Conservation (phyloP, 2,329 filamentous ascomycete species). For the Anthostomella pinea region DNA sequence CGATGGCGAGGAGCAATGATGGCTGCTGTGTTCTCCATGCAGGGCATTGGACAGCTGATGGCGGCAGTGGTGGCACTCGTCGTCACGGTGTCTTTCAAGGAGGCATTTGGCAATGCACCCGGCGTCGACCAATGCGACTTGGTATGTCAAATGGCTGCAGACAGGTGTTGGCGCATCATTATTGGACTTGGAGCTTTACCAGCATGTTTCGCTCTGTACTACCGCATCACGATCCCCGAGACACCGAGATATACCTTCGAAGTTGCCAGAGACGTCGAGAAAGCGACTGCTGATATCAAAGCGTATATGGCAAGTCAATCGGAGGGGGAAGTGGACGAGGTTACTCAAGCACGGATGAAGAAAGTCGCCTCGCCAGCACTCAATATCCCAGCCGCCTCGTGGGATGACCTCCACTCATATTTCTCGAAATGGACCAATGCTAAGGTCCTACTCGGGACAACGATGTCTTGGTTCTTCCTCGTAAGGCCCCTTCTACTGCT, state of each 20-base stretch:
- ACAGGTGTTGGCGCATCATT: constrained; percentile 79
- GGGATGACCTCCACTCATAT: constrained; percentile 63
- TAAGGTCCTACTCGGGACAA: constrained; percentile 71
- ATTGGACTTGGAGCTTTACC: constrained; percentile 77
- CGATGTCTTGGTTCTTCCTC: constrained; percentile 78
- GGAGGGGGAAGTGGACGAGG: constrained; percentile 46
- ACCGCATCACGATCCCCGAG: constrained; percentile 81
- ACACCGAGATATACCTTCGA: constrained; percentile 83
- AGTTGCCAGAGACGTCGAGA: constrained; percentile 70
- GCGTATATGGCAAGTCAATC: constrained; percentile 51
- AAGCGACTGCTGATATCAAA: constrained; percentile 70
- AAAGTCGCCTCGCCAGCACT: constrained; percentile 51
- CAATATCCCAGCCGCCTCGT: constrained; percentile 66
- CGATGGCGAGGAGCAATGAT: constrained; percentile 83
- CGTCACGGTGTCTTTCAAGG: constrained; percentile 62
- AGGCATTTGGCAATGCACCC: constrained; percentile 42
- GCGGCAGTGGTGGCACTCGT: constrained; percentile 70
- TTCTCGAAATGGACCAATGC: constrained; percentile 68
- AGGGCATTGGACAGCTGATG: constrained; percentile 74
- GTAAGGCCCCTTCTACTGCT: too few species aligned
- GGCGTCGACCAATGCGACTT: constrained; percentile 51
- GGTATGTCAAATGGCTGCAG: constrained; percentile 66
- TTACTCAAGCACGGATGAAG: constrained; percentile 52
- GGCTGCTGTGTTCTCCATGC: constrained; percentile 80
- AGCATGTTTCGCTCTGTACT: constrained; percentile 77